Base-by-base conservation (phyloP, 768 basidiomycete genomes). In the Cubamyces sp. region DNA sequence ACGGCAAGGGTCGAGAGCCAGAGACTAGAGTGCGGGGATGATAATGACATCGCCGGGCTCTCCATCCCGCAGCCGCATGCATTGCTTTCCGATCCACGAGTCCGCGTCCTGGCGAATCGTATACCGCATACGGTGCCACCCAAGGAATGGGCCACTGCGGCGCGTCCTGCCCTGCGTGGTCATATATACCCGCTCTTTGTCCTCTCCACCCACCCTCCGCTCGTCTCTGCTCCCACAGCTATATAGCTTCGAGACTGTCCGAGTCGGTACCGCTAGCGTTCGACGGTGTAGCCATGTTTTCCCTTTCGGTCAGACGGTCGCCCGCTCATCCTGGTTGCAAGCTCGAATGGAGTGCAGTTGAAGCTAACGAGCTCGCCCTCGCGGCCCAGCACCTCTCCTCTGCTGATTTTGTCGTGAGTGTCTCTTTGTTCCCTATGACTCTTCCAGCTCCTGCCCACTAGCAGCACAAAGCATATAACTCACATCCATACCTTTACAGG, bases 331-430 rank as follows among this genome's bases (percentile, higher is more conserved):
- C 63, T 0, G 58, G 54, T 14, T 52, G 48, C 53, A 25, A 49
- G 18, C 57, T 64, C 19, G 30, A 48, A 11, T 54, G 51, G 57
- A 50, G 59, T 21, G 28, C 46, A 4, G 46, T 14, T 5, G 25
- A 39, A 15, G 46, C 19, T 14, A 26, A 25, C 47, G 62, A 64
- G 40, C 46, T 57, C 46, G 23, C 53, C 15, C 57, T 43, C 28
- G 57, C 54, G 2, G 62, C 53, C 2, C 57, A 50, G 30, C 28
- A 52, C 37, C 58, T 64, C 45, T 46, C 63, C 19, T 43, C 52
- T 6, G 48, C 57, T 5, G 63, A 64, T 7, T 39, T 64, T 37
- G 25, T 54, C 21, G 63, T 64, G 37, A 30, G 63, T 60, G 42
- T 19, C 2, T 16, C 3, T 42, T 21, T 14, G 18, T 18, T 34